Conservation (phyloP, 768 basidiomycete species). For the Boletus reticulatus region DNA sequence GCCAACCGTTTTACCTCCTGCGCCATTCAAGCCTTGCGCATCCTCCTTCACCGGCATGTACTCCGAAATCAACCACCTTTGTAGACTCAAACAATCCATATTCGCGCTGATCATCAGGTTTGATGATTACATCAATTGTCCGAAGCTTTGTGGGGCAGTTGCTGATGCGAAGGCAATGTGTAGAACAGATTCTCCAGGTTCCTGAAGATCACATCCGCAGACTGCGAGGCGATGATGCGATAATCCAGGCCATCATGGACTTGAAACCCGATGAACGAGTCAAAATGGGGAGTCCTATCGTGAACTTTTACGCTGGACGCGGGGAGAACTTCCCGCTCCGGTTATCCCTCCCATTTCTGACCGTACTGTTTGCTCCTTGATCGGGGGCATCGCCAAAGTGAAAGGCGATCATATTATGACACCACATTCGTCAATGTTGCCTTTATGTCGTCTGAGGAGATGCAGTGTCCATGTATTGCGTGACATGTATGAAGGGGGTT, state of each 20-base stretch:
- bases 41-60: background rate
- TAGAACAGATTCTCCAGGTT: slow-evolving; percentile 30
- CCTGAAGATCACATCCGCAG: slow-evolving; percentile 32
- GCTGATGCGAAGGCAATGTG: slow-evolving; percentile 39
- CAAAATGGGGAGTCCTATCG: slow-evolving; percentile 31
- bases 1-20: background rate
- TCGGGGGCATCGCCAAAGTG: slow-evolving; percentile 35
- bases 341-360: slow-evolving; percentile 41
- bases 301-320: slow-evolving; percentile 47
- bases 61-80: background rate
- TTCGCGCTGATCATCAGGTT: slow-evolving; percentile 47
- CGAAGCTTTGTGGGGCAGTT: slow-evolving; percentile 35
- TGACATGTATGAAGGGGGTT: too few relatives aligned
- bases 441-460: too few relatives aligned
- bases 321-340: slow-evolving; percentile 37
- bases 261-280: slow-evolving; percentile 33
- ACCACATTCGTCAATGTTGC: background rate
- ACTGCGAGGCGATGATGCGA: slow-evolving; percentile 34
- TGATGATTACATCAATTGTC: slow-evolving; percentile 34
- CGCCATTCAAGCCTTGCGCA: background rate
- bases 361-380: slow-evolving; percentile 37
- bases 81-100: slow-evolving; percentile 7
- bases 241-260: slow-evolving; percentile 25
- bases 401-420: slow-evolving; percentile 41
- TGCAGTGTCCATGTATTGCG: too few relatives aligned